phyloP scores from a whole-genome alignment of 257 asterid species.

The Solanum tacnaense region DNA sequence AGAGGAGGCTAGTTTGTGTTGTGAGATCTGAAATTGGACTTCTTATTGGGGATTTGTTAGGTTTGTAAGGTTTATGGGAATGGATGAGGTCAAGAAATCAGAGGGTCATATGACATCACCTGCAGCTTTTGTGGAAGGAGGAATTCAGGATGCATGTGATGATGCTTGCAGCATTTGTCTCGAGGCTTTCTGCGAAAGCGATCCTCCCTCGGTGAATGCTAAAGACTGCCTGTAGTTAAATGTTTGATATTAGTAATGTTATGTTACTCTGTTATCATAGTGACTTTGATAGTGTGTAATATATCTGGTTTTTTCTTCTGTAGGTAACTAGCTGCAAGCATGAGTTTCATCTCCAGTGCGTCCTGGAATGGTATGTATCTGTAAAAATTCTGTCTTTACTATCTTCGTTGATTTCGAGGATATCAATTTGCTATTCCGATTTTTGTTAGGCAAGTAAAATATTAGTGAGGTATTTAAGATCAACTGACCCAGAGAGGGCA shows the following conservation, averaged over 20 bases:
- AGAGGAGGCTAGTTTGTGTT: background rate
- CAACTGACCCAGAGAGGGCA: background rate
- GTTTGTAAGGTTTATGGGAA: constrained; percentile 25
- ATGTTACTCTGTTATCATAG: background rate
- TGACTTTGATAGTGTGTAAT: background rate
- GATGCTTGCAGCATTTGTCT: constrained; percentile 98
- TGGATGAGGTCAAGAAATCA: constrained; percentile 43
- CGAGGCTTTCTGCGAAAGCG: constrained; percentile 63
- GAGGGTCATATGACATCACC: constrained; percentile 63
- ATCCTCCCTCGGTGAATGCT: constrained; percentile 68
- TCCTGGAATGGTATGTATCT: constrained; percentile 73
- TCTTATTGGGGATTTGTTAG: background rate
- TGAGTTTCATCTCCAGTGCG: constrained; percentile 89
- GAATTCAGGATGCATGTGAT: constrained; percentile 86
- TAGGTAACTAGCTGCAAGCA: constrained; percentile 82
- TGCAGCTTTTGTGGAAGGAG: constrained; percentile 96
- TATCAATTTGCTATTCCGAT: background rate
- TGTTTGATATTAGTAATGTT: background rate
- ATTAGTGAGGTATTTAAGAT: background rate
- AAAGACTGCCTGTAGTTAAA: background rate
- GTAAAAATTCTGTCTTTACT: background rate
- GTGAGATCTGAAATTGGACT: background rate
- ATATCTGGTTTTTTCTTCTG: background rate
- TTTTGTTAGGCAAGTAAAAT: background rate
- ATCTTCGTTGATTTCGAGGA: background rate